Base-by-base conservation (phyloP, 352 stramenopile genomes). In the Phytopythium ostracodes region DNA sequence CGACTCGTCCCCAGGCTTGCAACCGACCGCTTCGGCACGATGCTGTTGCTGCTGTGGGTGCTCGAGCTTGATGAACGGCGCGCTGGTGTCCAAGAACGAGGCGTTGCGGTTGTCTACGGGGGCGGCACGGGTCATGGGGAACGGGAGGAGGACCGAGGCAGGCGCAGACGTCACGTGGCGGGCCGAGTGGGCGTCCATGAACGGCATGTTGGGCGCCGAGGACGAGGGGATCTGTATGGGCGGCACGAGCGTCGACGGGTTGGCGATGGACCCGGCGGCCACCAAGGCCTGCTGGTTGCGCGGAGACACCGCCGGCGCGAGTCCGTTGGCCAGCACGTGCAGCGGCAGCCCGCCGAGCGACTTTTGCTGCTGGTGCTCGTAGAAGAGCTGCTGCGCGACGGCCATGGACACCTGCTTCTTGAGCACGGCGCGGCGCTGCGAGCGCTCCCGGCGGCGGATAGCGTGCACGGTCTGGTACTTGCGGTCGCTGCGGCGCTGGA, bases 391-490 rank as follows among this genome's bases (percentile, higher is more conserved):
- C 52, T 92, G 81, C 7, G 83, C 81, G 35, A 92, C 81, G 0
- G 81, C 81, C 77, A 92, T 88, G 4, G 78, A 89, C 31, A 90
- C 81, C 49, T 94, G 82, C 56, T 90, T 88, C 70, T 94, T 94
- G 42, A 92, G 67, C 59, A 94, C 75, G 6, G 84, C 81, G 17
- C 84, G 82, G 38, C 80, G 77, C 70, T 91, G 81, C 29, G 82
- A 92, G n/a, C 84, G 81, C 56, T 92, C 84, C 25, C 81, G 81
- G 24, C 84, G 81, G 56, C 84, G 84, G 60, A 90, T 84, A 14
- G 84, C 81, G 63, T 94, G 84, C 29, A 92, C 78, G n/a, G 82
- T 91, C 68, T 92, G 82, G 60, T 92, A 92, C 73, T 94, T 94
- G 68, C 83, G 78, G 64, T 94, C 86, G 57, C 76, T 90, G 51